phyloP scores from a whole-genome alignment of 805 yeast genomes.

The Saccharomycopsis sp. region DNA sequence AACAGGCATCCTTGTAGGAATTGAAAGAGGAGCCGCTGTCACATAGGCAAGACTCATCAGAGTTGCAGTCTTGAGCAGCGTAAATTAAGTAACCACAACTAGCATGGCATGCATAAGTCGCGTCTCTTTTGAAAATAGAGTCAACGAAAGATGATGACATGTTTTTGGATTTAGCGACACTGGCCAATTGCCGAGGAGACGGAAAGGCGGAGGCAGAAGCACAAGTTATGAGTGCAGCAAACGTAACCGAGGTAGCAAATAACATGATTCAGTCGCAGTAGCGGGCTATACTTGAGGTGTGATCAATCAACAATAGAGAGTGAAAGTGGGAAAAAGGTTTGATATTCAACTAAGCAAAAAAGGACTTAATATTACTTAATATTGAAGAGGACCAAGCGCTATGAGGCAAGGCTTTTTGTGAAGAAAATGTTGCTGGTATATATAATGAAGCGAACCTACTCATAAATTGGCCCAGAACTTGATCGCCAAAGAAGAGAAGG shows the following conservation, averaged over 20 bases:
- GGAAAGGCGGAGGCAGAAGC: slow-evolving; percentile 9
- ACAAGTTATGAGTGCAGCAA: slow-evolving; percentile 6
- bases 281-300: not conserved
- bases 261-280: not conserved
- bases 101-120: slow-evolving; percentile 30
- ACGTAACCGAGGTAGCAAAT: not conserved
- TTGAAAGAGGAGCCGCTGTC: slow-evolving; percentile 22
- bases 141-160: slow-evolving; percentile 12
- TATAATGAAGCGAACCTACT: too few relatives aligned
- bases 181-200: slow-evolving; percentile 9
- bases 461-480: too few relatives aligned
- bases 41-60: slow-evolving; percentile 26
- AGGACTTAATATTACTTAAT: too few relatives aligned
- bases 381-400: too few relatives aligned
- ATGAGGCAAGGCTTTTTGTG: too few relatives aligned
- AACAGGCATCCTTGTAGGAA: slow-evolving; percentile 26
- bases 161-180: slow-evolving; percentile 1
- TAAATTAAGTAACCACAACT: slow-evolving; percentile 30
- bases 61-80: slow-evolving; percentile 29
- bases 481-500: too few relatives aligned
- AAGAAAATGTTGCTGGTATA: too few relatives aligned
- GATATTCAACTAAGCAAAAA: too few relatives aligned
- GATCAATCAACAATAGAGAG: not conserved
- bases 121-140: slow-evolving; percentile 21
- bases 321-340: too few relatives aligned